A percentile compares a stretch with the other conserved stretches of the same genome.
These are phyloP conservation scores for Botrytis byssoidea DNA, from an alignment of 2,329 filamentous ascomycete genomes.

Conservation along the genomic window DNA sequence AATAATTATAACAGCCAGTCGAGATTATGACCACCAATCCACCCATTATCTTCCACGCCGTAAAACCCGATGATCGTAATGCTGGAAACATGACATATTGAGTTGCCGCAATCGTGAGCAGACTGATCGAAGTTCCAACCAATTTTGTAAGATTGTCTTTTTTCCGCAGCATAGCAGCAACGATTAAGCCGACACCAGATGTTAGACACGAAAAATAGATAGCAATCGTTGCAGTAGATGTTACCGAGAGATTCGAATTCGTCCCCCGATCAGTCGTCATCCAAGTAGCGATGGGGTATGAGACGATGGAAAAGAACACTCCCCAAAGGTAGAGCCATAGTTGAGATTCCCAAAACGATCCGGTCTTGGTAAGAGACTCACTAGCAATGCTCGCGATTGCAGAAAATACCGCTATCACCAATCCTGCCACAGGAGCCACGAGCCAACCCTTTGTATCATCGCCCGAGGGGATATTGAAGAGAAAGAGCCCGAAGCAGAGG, in stretches of 20 bases:
- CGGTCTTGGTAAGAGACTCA: slow-evolving; percentile 31
- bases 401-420: slow-evolving; percentile 28
- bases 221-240: slow-evolving; percentile 10
- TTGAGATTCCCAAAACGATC: slow-evolving; percentile 30
- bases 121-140: slow-evolving; percentile 27
- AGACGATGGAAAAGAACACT: slow-evolving; percentile 22
- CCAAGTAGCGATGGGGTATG: slow-evolving; percentile 17
- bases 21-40: slow-evolving; percentile 26
- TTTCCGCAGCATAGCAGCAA: slow-evolving; percentile 27
- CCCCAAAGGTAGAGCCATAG: slow-evolving; percentile 30
- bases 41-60: slow-evolving; percentile 25
- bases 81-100: slow-evolving; percentile 28
- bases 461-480: slow-evolving; percentile 27
- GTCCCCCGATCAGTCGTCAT: not conserved
- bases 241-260: not conserved
- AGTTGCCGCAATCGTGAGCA: slow-evolving; percentile 27
- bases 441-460: slow-evolving; percentile 24
- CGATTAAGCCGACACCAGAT: slow-evolving; percentile 23
- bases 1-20: slow-evolving; percentile 31
- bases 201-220: slow-evolving; percentile 16
- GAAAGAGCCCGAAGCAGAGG: slow-evolving; percentile 28
- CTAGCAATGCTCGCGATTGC: slow-evolving; percentile 30
- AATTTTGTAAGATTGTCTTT: slow-evolving; percentile 31
- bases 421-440: slow-evolving; percentile 27
- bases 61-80: slow-evolving; percentile 24